These are phyloP conservation scores for Mrakia gelida DNA, from an alignment of 768 basidiomycete genomes.

Conservation along the genomic window DNA sequence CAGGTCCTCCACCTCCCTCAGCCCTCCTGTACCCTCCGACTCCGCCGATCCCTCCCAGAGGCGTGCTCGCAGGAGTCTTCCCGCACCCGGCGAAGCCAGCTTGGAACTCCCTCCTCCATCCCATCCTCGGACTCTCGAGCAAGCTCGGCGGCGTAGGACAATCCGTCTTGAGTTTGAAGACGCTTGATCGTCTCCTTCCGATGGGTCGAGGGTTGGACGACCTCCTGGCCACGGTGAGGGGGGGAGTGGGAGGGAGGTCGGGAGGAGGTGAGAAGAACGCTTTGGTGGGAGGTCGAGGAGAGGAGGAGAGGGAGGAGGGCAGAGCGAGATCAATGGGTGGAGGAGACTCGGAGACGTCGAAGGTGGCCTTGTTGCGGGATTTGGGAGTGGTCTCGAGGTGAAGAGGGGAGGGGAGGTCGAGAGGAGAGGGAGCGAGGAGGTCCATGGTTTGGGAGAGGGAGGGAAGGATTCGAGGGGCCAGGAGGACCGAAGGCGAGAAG, in stretches of 20 bases:
- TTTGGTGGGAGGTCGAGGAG: background rate
- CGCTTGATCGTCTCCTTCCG: background rate
- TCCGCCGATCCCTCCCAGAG: background rate
- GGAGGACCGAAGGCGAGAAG: background rate
- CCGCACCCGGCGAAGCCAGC: background rate
- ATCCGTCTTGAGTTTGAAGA: background rate
- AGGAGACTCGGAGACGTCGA: background rate
- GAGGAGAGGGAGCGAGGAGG: background rate
- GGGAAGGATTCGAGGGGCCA: background rate
- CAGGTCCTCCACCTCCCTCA: background rate
- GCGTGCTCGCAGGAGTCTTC: background rate
- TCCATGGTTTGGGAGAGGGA: background rate
- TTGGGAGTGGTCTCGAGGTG: background rate
- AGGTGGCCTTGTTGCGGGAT: background rate
- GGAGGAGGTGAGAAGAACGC: background rate
- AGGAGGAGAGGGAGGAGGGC: background rate
- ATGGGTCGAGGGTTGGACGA: background rate
- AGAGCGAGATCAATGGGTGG: background rate
- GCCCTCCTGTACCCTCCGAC: background rate
- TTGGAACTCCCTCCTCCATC: conserved; percentile 1
- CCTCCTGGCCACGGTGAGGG: background rate
- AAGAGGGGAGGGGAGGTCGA: background rate
- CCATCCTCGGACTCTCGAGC: background rate
- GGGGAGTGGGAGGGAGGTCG: background rate
- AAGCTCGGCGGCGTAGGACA: background rate